Percentiles rank a stretch among this genome's conserved stretches.
Conservation (phyloP, 2,329 filamentous ascomycete genomes). For the Akanthomyces uredinophilus region DNA sequence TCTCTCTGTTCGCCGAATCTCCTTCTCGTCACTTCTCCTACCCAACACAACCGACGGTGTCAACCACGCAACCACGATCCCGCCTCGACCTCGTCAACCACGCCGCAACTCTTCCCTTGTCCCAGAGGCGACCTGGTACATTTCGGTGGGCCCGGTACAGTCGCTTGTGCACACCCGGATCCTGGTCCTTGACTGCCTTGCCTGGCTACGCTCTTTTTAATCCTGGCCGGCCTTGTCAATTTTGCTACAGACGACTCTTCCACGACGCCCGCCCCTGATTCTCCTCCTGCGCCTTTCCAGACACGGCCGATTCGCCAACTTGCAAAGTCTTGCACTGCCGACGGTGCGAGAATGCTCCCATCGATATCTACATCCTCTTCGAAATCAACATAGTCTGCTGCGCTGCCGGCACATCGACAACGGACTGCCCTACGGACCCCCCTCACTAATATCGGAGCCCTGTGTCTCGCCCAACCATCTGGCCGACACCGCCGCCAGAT, state of each 20-base stretch:
- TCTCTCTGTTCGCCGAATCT: neutral
- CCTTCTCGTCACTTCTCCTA: constrained; percentile 1
- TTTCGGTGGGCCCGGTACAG: constrained; percentile 8
- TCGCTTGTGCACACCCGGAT: constrained; percentile 7
- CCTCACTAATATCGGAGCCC: constrained; percentile 3
- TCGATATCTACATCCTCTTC: neutral
- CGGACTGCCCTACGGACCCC: neutral
- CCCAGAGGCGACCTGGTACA: neutral
- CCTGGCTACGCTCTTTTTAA: neutral
- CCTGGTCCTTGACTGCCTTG: neutral
- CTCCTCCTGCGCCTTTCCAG: neutral
- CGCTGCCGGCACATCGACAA: neutral
- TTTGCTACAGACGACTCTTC: constrained; percentile 9
- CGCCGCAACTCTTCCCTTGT: neutral
- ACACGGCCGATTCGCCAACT: neutral
- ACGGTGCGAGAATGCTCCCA: neutral
- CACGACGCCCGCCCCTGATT: constrained; percentile 9
- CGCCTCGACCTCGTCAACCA: neutral
- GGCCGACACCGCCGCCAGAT: neutral
- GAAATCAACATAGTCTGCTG: neutral
- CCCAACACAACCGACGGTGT: neutral
- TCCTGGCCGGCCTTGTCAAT: constrained; percentile 1
- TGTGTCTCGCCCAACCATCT: constrained; percentile 6
- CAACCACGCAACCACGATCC: constrained; percentile 1
- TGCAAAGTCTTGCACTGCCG: no score